These are phyloP conservation scores for Chlorella vulgaris DNA, from an alignment of 139 green algal genomes.

Conservation along the genomic window DNA sequence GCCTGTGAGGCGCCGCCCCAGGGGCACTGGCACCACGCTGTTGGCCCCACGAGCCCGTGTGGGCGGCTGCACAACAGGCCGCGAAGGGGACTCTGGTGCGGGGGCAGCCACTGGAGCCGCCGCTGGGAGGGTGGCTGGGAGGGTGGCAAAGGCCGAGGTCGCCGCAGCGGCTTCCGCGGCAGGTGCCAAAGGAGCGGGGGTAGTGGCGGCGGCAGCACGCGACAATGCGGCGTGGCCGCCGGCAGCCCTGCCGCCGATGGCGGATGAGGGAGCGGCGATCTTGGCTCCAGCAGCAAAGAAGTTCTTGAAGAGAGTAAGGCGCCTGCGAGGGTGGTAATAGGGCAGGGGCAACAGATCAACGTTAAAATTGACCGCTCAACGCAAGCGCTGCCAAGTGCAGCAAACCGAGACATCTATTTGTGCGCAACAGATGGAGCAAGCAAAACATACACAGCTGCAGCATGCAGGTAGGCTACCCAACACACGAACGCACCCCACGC, in stretches of 20 bases:
- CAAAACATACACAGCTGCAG: background rate
- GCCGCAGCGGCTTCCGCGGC: background rate
- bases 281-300: background rate
- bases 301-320: background rate
- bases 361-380: too few relatives aligned
- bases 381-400: background rate
- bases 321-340: background rate
- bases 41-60: background rate
- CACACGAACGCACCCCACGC: too few relatives aligned
- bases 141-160: too few relatives aligned
- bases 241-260: background rate
- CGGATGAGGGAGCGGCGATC: background rate
- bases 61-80: background rate
- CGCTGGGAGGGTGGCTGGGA: too few relatives aligned
- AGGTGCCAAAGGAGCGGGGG: background rate
- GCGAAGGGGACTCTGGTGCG: background rate
- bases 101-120: too few relatives aligned
- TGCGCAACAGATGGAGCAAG: background rate
- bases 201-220: too few relatives aligned
- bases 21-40: constrained; percentile 3
- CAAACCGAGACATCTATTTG: too few relatives aligned
- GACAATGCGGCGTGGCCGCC: background rate
- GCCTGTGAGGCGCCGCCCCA: background rate
- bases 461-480: background rate
- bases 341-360: background rate